A percentile compares a stretch with the other conserved stretches of the same genome.
Conservation (phyloP, 176 grass and related monocot species). For the Urochloa ruziziensis region DNA sequence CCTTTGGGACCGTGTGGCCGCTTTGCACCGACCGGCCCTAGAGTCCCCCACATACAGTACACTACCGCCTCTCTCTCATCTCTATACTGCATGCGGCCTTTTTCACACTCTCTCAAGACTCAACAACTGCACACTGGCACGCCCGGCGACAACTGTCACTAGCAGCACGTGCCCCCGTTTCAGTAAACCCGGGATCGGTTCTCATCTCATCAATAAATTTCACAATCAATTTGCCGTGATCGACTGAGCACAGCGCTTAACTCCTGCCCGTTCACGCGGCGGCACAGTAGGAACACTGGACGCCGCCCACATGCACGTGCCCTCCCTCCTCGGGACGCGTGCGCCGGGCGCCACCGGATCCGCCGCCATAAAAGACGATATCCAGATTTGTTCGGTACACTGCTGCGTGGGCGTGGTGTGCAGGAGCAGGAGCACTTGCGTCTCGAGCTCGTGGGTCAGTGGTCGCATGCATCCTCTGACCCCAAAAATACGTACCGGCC, state of each 20-base stretch:
- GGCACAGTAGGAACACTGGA: background rate
- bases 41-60: too few species aligned
- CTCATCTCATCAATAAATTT: background rate
- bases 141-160: background rate
- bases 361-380: background rate
- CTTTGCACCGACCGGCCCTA: conserved; percentile 19
- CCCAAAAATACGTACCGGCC: too few species aligned
- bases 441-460: too few species aligned
- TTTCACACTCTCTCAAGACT: background rate
- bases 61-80: too few species aligned
- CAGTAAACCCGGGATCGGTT: background rate
- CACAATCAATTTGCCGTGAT: background rate
- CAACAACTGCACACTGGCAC: background rate
- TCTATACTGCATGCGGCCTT: background rate
- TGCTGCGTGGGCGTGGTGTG: too few species aligned
- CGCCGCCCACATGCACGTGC: background rate
- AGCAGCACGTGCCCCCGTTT: background rate
- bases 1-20: background rate
- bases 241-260: background rate
- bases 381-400: background rate
- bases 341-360: background rate
- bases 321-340: background rate
- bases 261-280: background rate
- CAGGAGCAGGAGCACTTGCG: too few species aligned
- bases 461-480: too few species aligned